Conservation (phyloP, 1,284 basidiomycete species). For the Heterobasidion annosum region DNA sequence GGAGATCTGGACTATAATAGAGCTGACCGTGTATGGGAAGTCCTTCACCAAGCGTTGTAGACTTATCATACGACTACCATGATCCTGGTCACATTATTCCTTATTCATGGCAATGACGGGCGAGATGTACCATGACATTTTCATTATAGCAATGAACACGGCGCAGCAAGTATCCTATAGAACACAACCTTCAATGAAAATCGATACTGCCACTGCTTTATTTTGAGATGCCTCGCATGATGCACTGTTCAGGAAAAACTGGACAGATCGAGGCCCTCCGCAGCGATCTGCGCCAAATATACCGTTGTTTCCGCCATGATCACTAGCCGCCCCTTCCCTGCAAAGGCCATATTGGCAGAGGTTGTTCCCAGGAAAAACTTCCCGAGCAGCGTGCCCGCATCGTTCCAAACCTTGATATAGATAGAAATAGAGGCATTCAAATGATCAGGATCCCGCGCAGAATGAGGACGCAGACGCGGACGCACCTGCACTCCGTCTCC, state of each 20-base stretch:
- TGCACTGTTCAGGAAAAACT: background rate
- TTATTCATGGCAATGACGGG: too few relatives aligned
- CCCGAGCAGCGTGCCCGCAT: constrained; percentile 55
- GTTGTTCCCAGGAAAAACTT: constrained; percentile 62
- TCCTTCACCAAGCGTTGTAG: too few relatives aligned
- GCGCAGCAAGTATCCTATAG: too few relatives aligned
- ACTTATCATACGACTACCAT: too few relatives aligned
- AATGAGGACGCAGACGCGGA: constrained; percentile 6
- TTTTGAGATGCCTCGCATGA: too few relatives aligned
- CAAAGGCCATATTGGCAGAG: constrained; percentile 63
- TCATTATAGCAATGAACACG: too few relatives aligned
- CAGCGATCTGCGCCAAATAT: constrained; percentile 51
- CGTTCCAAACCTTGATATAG: constrained; percentile 50
- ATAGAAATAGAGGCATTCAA: background rate
- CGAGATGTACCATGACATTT: too few relatives aligned
- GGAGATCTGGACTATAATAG: too few relatives aligned
- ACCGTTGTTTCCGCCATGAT: constrained; percentile 63
- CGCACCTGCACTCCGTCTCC: constrained; percentile 65
- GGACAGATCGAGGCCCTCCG: constrained; percentile 21
- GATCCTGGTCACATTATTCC: too few relatives aligned
- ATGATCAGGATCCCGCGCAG: background rate
- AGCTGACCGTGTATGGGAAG: too few relatives aligned
- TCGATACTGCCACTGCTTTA: too few relatives aligned
- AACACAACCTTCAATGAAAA: too few relatives aligned
- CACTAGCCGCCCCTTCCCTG: constrained; percentile 50